Conservation (phyloP, 2,329 filamentous ascomycete genomes). For the Xylaria sp. region DNA sequence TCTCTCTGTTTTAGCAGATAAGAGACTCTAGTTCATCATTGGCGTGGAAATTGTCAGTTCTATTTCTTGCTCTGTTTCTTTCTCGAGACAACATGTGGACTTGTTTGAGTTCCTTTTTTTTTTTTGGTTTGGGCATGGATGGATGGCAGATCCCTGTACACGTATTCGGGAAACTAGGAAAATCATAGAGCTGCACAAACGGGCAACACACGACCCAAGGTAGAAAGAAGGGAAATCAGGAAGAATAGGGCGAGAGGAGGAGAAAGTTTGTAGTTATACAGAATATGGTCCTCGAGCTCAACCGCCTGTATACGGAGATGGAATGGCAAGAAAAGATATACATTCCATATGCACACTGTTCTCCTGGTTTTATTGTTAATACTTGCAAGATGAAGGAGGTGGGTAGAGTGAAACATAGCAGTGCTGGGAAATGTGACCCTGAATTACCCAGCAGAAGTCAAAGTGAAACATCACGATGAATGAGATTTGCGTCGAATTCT, state of each 20-base stretch:
- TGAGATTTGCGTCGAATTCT: background rate
- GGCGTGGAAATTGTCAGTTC: slow-evolving; percentile 2
- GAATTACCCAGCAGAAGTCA: background rate
- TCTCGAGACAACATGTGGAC: slow-evolving; percentile 18
- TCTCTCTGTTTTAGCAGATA: slow-evolving; percentile 25
- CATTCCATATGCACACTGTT: background rate
- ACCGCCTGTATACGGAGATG: slow-evolving; percentile 20
- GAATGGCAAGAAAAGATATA: slow-evolving; percentile 16
- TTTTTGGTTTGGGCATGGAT: slow-evolving; percentile 11
- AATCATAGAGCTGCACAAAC: slow-evolving; percentile 29
- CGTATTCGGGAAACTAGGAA: slow-evolving; percentile 33
- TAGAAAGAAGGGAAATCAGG: slow-evolving; percentile 20
- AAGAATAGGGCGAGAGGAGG: background rate
- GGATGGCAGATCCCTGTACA: slow-evolving; percentile 35
- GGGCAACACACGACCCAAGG: slow-evolving; percentile 24
- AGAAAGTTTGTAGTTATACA: slow-evolving; percentile 14
- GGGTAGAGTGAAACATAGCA: background rate
- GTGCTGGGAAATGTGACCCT: background rate
- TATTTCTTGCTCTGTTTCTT: slow-evolving; percentile 1
- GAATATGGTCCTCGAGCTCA: background rate
- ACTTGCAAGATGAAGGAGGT: background rate
- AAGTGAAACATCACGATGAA: background rate
- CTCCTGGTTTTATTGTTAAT: background rate
- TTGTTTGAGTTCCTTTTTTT: slow-evolving; percentile 6
- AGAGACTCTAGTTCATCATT: background rate